phyloP scores from a whole-genome alignment of 2,329 filamentous ascomycete species.

The Pseudopyrenochaeta lycopersici region DNA sequence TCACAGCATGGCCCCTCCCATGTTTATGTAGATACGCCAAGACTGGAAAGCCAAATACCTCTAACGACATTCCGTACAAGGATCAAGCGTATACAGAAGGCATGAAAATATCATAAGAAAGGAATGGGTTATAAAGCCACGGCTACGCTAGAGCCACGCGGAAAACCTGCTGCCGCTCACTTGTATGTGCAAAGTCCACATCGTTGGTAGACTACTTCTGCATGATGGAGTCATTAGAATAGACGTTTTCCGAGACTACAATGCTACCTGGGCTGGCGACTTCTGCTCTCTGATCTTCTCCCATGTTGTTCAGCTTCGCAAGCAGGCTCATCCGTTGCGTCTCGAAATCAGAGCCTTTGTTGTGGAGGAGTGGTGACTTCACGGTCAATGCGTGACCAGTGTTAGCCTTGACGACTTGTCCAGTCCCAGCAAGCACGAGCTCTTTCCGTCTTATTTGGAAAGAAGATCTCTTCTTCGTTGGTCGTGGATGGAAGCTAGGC shows the following conservation, averaged over 20 bases:
- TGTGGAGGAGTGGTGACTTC: conserved; percentile 24
- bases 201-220: not conserved
- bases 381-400: conserved; percentile 31
- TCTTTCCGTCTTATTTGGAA: conserved; percentile 21
- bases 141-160: not conserved
- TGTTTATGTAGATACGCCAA: not conserved
- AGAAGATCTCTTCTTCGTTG: conserved; percentile 26
- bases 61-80: not conserved
- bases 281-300: conserved; percentile 16
- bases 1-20: not conserved
- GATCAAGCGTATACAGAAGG: not conserved
- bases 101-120: not conserved
- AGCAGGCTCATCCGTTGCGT: conserved; percentile 24
- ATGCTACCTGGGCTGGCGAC: not conserved
- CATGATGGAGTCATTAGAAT: not conserved
- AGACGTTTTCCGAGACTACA: not conserved
- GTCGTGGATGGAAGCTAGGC: conserved; percentile 9
- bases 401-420: conserved; percentile 24
- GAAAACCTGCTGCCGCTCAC: not conserved
- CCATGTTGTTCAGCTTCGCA: conserved; percentile 12
- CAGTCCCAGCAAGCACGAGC: conserved; percentile 25
- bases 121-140: not conserved
- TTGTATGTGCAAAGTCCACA: not conserved
- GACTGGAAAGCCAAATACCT: not conserved
- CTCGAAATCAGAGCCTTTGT: conserved; percentile 24